Percentiles rank a stretch among this genome's conserved stretches.
phyloP scores from a whole-genome alignment of 2,329 filamentous ascomycete genomes.

The Septoria petroselini region DNA sequence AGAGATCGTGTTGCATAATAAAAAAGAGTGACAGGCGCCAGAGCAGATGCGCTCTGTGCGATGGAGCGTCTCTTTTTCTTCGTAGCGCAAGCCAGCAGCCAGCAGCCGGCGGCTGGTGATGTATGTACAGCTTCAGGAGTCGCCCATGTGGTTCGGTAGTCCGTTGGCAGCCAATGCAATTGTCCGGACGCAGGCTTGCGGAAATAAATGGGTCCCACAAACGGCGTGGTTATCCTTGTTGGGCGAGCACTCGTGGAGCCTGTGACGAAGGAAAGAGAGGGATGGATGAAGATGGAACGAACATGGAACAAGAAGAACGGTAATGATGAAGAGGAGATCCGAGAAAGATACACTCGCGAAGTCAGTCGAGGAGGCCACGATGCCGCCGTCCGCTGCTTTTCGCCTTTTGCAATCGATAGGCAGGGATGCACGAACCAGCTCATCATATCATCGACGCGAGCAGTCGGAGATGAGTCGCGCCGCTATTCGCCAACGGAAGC shows the following conservation, averaged over 20 bases:
- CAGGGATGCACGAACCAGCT: conserved; percentile 19
- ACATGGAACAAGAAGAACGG: conserved; percentile 6
- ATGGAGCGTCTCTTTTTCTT: conserved; percentile 17
- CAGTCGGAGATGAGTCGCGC: conserved; percentile 19
- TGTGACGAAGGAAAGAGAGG: conserved; percentile 1
- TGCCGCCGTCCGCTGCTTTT: neutral
- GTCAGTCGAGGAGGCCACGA: conserved; percentile 4
- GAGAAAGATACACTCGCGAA: conserved; percentile 3
- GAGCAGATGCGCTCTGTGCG: conserved; percentile 25
- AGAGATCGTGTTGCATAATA: conserved; percentile 23
- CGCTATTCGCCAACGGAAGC: conserved; percentile 6
- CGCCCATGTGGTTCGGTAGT: conserved; percentile 13
- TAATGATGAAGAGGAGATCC: neutral
- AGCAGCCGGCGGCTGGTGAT: conserved; percentile 26
- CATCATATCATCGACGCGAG: conserved; percentile 1
- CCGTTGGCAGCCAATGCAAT: conserved; percentile 17
- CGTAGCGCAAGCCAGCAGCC: conserved; percentile 3
- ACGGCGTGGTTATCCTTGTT: conserved; percentile 16
- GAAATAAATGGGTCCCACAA: conserved; percentile 12
- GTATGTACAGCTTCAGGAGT: conserved; percentile 26
- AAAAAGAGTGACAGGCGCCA: conserved; percentile 24
- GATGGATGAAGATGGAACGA: conserved; percentile 3
- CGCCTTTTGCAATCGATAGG: conserved; percentile 15
- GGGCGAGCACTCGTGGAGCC: conserved; percentile 10
- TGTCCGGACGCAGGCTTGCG: conserved; percentile 23